A percentile compares a stretch with the other conserved stretches of the same genome.
Conservation (phyloP, 208 protist genomes). For the Histomonas meleagridis region DNA sequence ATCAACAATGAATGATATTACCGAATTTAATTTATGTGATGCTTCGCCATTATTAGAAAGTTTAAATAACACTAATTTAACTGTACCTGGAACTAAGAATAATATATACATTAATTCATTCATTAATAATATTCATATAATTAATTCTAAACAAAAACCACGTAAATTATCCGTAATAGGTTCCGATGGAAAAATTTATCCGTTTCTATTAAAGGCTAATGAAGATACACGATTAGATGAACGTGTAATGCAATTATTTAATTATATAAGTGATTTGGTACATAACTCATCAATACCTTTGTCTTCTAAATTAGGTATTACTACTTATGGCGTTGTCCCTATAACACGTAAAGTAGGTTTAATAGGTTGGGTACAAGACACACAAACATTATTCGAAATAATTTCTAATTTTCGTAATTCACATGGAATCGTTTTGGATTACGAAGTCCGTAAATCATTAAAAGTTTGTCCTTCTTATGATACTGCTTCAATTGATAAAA, state of each 20-base stretch:
- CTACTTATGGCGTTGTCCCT: not conserved
- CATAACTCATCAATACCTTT: not conserved
- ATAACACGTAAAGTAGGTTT: not conserved
- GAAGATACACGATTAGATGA: constrained; percentile 34
- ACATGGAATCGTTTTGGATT: no score
- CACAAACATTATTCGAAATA: not conserved
- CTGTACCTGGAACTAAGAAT: not conserved
- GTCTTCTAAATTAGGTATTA: not conserved
- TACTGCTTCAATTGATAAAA: not conserved
- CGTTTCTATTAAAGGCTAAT: not conserved
- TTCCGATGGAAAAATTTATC: not conserved
- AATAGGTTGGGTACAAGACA: not conserved
- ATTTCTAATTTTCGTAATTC: not conserved
- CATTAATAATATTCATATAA: not conserved
- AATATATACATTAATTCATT: not conserved
- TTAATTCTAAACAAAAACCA: constrained; percentile 17
- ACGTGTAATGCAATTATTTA: constrained; percentile 28
- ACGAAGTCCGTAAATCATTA: no score
- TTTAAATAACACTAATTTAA: not conserved
- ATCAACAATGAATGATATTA: not conserved
- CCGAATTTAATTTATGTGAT: not conserved
- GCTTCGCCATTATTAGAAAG: not conserved
- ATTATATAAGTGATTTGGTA: no score
- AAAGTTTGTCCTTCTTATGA: no score
- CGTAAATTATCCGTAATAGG: not conserved